These are phyloP conservation scores for Nannizziopsis arthrosporioides DNA, from an alignment of 2,329 filamentous ascomycete species.

Conservation along the genomic window DNA sequence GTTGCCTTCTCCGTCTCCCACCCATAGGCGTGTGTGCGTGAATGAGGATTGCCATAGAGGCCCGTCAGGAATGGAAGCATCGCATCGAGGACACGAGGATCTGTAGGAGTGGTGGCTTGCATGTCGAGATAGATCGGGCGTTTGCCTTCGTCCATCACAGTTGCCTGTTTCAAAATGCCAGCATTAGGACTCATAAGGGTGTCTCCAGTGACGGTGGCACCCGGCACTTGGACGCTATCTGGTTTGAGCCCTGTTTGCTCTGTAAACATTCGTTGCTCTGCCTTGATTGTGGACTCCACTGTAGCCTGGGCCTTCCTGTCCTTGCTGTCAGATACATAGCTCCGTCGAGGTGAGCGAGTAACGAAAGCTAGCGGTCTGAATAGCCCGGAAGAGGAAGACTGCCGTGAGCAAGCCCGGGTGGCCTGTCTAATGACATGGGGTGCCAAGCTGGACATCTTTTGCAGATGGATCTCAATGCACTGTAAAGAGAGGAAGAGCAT, in stretches of 20 bases:
- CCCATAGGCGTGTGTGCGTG: slow-evolving; percentile 91
- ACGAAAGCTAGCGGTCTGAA: slow-evolving; percentile 22
- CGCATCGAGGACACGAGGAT: slow-evolving; percentile 85
- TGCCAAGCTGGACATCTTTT: slow-evolving; percentile 52
- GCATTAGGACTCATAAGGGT: slow-evolving; percentile 72
- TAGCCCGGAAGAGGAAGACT: slow-evolving; percentile 35
- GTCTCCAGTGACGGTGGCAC: slow-evolving; percentile 48
- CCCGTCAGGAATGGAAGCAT: slow-evolving; percentile 94
- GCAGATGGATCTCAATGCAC: slow-evolving; percentile 6
- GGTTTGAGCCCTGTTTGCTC: slow-evolving; percentile 45
- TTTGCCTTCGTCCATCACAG: slow-evolving; percentile 82
- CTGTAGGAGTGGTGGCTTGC: slow-evolving; percentile 91
- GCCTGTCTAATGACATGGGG: slow-evolving; percentile 65
- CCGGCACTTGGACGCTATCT: slow-evolving; percentile 48
- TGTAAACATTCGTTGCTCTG: slow-evolving; percentile 71
- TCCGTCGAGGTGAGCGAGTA: slow-evolving; percentile 41
- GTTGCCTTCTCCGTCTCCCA: slow-evolving; percentile 96
- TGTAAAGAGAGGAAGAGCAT: background rate
- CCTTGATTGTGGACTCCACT: slow-evolving; percentile 69
- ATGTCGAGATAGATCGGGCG: slow-evolving; percentile 96
- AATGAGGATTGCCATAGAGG: slow-evolving; percentile 93
- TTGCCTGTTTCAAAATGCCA: slow-evolving; percentile 76
- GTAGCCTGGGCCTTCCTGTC: slow-evolving; percentile 58
- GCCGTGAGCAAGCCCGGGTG: slow-evolving; percentile 46
- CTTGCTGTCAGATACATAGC: slow-evolving; percentile 77